These are phyloP conservation scores for Cucumis hystrix DNA, from an alignment of 306 rosid species.

Conservation along the genomic window DNA sequence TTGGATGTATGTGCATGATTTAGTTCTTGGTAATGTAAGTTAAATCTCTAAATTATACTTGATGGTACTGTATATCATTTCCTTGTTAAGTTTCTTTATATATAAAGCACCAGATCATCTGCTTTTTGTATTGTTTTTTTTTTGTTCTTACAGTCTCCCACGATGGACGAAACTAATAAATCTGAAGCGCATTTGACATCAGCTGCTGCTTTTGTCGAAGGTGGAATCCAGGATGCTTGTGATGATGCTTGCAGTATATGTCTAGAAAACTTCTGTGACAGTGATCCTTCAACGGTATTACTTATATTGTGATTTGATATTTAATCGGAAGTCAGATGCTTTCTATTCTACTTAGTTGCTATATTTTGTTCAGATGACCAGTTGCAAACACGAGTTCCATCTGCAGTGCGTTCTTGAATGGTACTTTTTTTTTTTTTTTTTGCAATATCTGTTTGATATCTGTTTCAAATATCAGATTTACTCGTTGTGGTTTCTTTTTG, in stretches of 20 bases:
- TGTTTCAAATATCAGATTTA: background rate
- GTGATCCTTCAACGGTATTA: conserved; percentile 81
- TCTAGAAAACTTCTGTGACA: conserved; percentile 68
- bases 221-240: conserved; percentile 93
- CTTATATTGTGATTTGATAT: background rate
- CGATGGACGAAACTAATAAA: conserved; percentile 34
- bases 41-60: background rate
- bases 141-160: conserved; percentile 26
- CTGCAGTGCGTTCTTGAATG: conserved; percentile 96
- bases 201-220: conserved; percentile 92
- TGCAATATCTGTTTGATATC: background rate
- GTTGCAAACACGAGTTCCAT: conserved; percentile 93
- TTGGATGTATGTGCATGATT: background rate
- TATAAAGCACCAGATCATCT: background rate
- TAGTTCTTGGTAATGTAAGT: background rate
- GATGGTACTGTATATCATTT: background rate
- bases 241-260: conserved; percentile 97
- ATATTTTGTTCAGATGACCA: conserved; percentile 45
- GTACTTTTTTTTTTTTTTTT: conserved; percentile 20
- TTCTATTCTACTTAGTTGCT: background rate
- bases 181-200: conserved; percentile 81
- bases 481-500: background rate
- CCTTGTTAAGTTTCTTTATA: background rate
- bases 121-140: background rate
- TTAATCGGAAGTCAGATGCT: background rate